These are phyloP conservation scores for Didymella pinodella DNA, from an alignment of 2,329 filamentous ascomycete genomes.

Conservation along the genomic window DNA sequence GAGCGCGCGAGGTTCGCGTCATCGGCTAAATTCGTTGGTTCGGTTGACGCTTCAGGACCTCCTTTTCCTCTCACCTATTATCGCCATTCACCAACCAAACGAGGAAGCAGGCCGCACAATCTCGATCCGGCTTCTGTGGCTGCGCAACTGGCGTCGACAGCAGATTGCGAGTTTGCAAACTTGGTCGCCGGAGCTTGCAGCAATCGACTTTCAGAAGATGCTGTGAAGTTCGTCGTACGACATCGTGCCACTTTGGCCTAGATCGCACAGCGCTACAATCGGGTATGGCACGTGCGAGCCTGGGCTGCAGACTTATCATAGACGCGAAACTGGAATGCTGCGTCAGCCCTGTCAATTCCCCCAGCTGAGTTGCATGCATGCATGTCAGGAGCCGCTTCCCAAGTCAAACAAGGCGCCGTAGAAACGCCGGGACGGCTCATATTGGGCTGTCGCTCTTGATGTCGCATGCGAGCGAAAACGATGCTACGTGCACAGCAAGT, in stretches of 20 bases:
- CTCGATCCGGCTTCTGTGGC: background rate
- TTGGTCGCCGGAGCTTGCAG: background rate
- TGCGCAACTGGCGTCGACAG: background rate
- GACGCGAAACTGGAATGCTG: background rate
- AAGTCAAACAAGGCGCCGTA: slow-evolving; percentile 1
- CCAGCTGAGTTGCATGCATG: background rate
- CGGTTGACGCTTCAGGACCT: background rate
- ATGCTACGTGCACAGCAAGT: background rate
- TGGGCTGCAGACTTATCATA: background rate
- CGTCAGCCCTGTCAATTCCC: background rate
- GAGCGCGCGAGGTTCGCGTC: background rate
- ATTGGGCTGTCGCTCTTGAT: background rate
- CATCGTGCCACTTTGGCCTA: slow-evolving; percentile 1
- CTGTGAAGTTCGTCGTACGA: background rate
- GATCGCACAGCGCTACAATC: background rate
- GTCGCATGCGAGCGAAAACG: background rate
- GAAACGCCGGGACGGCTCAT: slow-evolving; percentile 1
- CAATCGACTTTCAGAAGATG: background rate
- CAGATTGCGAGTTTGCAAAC: background rate
- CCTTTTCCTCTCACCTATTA: background rate
- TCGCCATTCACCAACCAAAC: background rate
- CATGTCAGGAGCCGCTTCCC: background rate
- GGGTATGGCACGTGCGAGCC: background rate
- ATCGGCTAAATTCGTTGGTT: background rate
- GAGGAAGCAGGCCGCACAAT: background rate